phyloP scores from a whole-genome alignment of 2,329 filamentous ascomycete species.

The Fusarium foetens region DNA sequence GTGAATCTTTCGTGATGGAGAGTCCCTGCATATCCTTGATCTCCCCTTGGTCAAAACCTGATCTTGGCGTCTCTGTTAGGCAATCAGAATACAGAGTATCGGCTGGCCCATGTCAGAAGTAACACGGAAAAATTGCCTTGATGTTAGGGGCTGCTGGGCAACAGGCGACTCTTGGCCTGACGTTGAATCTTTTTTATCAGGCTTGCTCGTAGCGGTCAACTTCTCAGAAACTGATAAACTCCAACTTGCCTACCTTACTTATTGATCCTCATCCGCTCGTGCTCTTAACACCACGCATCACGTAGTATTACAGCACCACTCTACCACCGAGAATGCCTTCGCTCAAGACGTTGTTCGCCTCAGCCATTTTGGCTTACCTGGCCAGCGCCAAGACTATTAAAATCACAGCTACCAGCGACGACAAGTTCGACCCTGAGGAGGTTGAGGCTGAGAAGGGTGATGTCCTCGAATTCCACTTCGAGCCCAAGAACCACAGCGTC shows the following conservation, averaged over 20 bases:
- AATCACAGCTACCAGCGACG: constrained; percentile 48
- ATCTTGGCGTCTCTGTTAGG: constrained; percentile 20
- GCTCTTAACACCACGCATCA: neutral
- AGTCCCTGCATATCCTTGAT: constrained; percentile 1
- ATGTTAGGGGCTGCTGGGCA: constrained; percentile 27
- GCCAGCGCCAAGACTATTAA: constrained; percentile 48
- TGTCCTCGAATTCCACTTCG: constrained; percentile 52
- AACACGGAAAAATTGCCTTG: constrained; percentile 14
- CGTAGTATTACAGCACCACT: neutral
- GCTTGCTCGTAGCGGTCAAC: neutral
- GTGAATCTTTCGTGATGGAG: constrained; percentile 5
- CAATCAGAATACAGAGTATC: constrained; percentile 9
- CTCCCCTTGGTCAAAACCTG: neutral
- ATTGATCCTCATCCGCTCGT: neutral
- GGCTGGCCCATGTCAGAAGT: constrained; percentile 11
- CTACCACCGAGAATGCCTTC: constrained; percentile 43
- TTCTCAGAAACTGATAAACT: neutral
- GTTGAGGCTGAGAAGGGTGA: constrained; percentile 49
- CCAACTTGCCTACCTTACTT: neutral
- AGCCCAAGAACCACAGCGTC: constrained; percentile 52
- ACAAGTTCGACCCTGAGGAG: constrained; percentile 49
- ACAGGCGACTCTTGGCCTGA: constrained; percentile 19
- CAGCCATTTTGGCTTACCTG: constrained; percentile 40
- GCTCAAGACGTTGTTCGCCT: constrained; percentile 42
- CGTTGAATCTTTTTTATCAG: constrained; percentile 6